Conservation (phyloP, 2,329 filamentous ascomycete species). For the Fusarium protoensiforme region DNA sequence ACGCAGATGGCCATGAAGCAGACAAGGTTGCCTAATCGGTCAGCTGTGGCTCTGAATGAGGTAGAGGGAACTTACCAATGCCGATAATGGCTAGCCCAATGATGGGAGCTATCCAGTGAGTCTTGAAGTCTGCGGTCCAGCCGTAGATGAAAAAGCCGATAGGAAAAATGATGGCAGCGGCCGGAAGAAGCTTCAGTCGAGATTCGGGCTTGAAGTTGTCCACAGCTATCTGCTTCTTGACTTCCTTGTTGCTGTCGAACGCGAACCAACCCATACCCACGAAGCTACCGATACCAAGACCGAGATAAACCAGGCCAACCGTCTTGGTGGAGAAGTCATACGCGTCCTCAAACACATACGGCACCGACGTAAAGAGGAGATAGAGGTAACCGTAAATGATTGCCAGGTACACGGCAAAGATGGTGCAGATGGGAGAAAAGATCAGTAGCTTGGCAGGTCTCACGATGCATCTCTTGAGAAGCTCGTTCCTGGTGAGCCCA, state of each 20-base stretch:
- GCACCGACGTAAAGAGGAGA: constrained; percentile 66
- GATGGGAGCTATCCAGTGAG: constrained; percentile 27
- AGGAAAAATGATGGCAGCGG: constrained; percentile 12
- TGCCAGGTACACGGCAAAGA: constrained; percentile 61
- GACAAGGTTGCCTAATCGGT: constrained; percentile 2
- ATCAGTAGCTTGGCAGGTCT: constrained; percentile 63
- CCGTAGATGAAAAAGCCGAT: constrained; percentile 27
- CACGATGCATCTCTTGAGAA: constrained; percentile 53
- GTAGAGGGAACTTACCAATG: constrained; percentile 3
- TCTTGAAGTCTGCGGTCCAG: constrained; percentile 26
- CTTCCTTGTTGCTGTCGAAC: constrained; percentile 13
- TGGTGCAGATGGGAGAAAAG: constrained; percentile 57
- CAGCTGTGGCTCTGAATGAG: neutral
- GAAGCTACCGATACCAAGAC: constrained; percentile 27
- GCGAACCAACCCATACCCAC: constrained; percentile 19
- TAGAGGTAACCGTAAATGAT: constrained; percentile 66
- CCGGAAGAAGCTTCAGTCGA: constrained; percentile 17
- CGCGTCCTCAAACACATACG: constrained; percentile 56
- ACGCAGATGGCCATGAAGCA: constrained; percentile 25
- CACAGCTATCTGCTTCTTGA: neutral
- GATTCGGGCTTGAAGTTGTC: constrained; percentile 12
- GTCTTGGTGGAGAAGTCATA: constrained; percentile 52
- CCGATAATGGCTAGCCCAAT: constrained; percentile 19
- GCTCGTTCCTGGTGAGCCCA: constrained; percentile 45
- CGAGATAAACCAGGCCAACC: constrained; percentile 36